These are phyloP conservation scores for Ceratocystiopsis sp. DNA, from an alignment of 2,329 filamentous ascomycete species.

Conservation along the genomic window DNA sequence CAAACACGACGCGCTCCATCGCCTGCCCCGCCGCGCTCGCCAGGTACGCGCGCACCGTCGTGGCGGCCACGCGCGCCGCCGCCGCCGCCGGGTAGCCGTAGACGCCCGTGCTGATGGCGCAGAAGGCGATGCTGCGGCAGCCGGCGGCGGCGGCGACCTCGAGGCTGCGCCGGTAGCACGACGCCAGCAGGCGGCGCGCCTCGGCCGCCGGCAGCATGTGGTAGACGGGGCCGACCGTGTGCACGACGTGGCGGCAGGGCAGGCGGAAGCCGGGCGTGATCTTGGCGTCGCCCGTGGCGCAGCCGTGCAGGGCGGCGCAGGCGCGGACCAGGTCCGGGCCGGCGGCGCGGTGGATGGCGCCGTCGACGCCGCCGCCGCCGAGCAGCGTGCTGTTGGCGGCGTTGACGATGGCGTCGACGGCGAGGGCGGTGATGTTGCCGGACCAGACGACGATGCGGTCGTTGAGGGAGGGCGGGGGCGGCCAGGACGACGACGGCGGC, in stretches of 20 bases:
- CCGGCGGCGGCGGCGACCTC: conserved; percentile 51
- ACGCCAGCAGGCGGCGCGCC: conserved; percentile 30
- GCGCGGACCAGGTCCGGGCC: conserved; percentile 51
- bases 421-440: conserved; percentile 66
- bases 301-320: conserved; percentile 56
- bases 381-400: conserved; percentile 67
- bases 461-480: conserved; percentile 40
- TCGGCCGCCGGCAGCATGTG: conserved; percentile 18
- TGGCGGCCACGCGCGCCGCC: conserved; percentile 57
- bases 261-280: conserved; percentile 65
- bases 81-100: conserved; percentile 68
- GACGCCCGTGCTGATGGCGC: conserved; percentile 70
- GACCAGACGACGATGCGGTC: conserved; percentile 51
- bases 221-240: conserved; percentile 80
- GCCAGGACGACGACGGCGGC: no score
- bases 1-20: conserved; percentile 66
- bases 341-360: conserved; percentile 72
- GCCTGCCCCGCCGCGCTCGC: conserved; percentile 26
- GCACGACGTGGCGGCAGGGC: conserved; percentile 66
- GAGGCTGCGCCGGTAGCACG: conserved; percentile 56
- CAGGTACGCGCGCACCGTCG: conserved; percentile 38
- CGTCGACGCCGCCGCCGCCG: conserved; percentile 82
- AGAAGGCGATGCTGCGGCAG: conserved; percentile 63
- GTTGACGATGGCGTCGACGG: conserved; percentile 76
- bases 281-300: conserved; percentile 61